A percentile compares a stretch with the other conserved stretches of the same genome.
phyloP scores from a whole-genome alignment of 2,329 filamentous ascomycete species.

The Teratosphaeria nubilosa region DNA sequence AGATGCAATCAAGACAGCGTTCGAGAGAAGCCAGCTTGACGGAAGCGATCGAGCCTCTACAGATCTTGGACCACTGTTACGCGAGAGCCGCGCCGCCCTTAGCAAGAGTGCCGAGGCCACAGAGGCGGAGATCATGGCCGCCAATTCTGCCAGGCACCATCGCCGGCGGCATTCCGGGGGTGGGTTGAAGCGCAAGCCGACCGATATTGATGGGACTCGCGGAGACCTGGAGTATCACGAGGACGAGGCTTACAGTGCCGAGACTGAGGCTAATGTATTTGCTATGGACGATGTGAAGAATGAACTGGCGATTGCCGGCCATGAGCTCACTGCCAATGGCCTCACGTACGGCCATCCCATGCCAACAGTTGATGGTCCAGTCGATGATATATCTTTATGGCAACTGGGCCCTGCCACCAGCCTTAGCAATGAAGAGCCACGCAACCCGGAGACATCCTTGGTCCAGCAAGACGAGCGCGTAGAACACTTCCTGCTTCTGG shows the following conservation, averaged over 20 bases:
- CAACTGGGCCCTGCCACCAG: constrained; percentile 22
- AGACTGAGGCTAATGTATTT: constrained; percentile 65
- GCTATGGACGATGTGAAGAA: constrained; percentile 49
- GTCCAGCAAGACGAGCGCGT: constrained; percentile 52
- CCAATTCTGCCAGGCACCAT: constrained; percentile 14
- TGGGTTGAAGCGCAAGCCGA: constrained; percentile 61
- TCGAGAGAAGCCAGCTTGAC: constrained; percentile 21
- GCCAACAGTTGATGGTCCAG: background rate
- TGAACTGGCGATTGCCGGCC: background rate
- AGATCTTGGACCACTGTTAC: constrained; percentile 14
- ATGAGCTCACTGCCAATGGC: constrained; percentile 2
- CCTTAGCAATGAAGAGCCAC: constrained; percentile 16
- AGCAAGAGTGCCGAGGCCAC: constrained; percentile 23
- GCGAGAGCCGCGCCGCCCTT: constrained; percentile 6
- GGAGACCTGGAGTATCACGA: constrained; percentile 86
- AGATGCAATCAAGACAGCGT: constrained; percentile 33
- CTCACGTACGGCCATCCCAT: background rate
- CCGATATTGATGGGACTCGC: constrained; percentile 55
- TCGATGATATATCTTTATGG: constrained; percentile 3
- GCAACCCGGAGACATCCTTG: constrained; percentile 36
- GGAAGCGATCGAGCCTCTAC: constrained; percentile 13
- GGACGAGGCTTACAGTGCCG: constrained; percentile 69
- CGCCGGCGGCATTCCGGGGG: constrained; percentile 76
- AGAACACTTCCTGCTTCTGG: constrained; percentile 84
- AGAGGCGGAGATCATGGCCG: constrained; percentile 8